Evolutionary conservation across 257 asterid species (phyloP).

Genomic region (Cordia subcordata): DNA sequence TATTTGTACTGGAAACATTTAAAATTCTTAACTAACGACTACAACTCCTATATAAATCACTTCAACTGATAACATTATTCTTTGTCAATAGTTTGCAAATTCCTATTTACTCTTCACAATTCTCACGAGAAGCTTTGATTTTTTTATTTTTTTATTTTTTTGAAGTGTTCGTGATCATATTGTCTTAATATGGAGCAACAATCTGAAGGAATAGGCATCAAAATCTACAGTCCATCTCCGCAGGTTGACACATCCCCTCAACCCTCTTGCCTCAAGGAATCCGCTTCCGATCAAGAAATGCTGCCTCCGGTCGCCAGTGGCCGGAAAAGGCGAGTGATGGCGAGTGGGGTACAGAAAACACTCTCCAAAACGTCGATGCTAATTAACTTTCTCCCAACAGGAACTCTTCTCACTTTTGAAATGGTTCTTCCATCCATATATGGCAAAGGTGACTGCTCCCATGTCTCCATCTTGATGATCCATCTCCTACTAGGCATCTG

Average conservation of each 20-base stretch:
- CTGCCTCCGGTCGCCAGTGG: conserved; percentile 29
- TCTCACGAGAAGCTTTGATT: too few relatives aligned
- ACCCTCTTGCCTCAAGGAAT: conserved; percentile 6
- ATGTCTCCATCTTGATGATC: conserved; percentile 62
- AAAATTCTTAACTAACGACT: too few relatives aligned
- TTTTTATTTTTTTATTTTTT: too few relatives aligned
- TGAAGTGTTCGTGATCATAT: background rate
- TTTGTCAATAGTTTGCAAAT: too few relatives aligned
- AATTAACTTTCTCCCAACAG: conserved; percentile 85
- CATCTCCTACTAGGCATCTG: conserved; percentile 52
- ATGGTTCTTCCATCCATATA: conserved; percentile 85
- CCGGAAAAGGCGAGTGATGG: conserved; percentile 46
- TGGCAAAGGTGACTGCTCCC: conserved; percentile 58
- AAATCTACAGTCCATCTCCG: conserved; percentile 46
- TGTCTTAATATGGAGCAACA: conserved; percentile 33
- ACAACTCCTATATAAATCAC: too few relatives aligned
- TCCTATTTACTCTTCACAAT: too few relatives aligned
- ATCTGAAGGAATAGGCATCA: conserved; percentile 46
- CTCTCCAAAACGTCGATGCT: conserved; percentile 78
- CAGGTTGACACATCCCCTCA: conserved; percentile 28
- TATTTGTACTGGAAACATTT: too few relatives aligned
- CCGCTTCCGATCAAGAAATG: conserved; percentile 6
- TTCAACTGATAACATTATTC: too few relatives aligned
- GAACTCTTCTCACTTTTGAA: conserved; percentile 87
- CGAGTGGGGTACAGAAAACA: conserved; percentile 82